Base-by-base conservation (phyloP, 1,284 basidiomycete species). In the Tilletia horrida region DNA sequence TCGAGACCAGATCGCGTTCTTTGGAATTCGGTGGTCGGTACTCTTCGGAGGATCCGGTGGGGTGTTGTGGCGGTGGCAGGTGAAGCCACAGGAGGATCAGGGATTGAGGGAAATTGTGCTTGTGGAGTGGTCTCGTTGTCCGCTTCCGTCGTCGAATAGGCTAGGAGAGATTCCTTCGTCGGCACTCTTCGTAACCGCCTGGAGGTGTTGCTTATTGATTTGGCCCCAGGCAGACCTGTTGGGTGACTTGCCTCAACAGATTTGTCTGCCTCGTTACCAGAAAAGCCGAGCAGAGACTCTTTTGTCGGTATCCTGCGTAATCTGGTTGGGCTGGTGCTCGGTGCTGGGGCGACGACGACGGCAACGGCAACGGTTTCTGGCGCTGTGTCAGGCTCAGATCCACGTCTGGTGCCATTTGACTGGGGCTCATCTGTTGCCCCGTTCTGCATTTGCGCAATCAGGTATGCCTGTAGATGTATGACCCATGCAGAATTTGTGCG, bases 401-500 rank as follows among this genome's bases (percentile, higher is more conserved):
- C 35, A 6, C 35, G 35, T 40, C 35, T 40, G 35, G 35, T 40
- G 35, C 35, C 35, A 40, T 40, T 40, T 40, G 35, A 40, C 35
- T 40, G 45, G 6, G 45, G 45, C 45, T 18, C 21, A 4, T 48
- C 45, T 23, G 6, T 18, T n/a, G 45, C 45, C 21, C 21, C 45
- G 45, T 40, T 40, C 35, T 48, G 45, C 16, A 23, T 23, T 18
- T 66, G 40, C 2, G 65, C 71, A 29, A 68, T 68, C 64, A 79
- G 72, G 76, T 76, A 79, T 7, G 63, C 67, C 2, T 77, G 74
- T 9, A 79, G 63, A 62, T 74, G 68, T 25, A 65, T 67, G 45
- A 79, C 76, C 76, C 77, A 78, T 1, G 67, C 66, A 23, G 62
- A 84, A 85, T 65, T 88, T 85, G 64, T 87, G 86, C 35, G 83